Conservation (phyloP, 139 green algal species). For the Edaphochlamys debaryana region DNA sequence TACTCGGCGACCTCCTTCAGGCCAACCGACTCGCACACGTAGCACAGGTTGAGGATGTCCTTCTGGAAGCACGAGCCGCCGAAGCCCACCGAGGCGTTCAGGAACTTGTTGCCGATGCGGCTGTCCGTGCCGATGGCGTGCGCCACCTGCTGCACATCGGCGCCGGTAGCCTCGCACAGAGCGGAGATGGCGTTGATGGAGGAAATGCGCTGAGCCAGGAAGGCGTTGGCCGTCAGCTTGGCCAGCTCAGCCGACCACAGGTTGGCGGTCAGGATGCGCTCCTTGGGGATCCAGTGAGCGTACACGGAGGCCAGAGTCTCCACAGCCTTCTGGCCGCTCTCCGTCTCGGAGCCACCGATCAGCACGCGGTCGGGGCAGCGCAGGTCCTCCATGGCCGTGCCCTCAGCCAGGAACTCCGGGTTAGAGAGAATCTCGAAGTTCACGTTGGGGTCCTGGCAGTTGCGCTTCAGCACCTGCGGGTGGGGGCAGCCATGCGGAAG, state of each 20-base stretch:
- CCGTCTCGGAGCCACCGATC: conserved; percentile 90
- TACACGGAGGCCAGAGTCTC: conserved; percentile 89
- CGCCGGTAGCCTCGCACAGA: conserved; percentile 95
- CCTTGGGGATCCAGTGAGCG: conserved; percentile 93
- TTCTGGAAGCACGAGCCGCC: conserved; percentile 99
- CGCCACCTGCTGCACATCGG: conserved; percentile 93
- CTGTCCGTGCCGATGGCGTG: conserved; percentile 94
- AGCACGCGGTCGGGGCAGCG: conserved; percentile 80
- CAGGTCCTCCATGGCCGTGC: conserved; percentile 91
- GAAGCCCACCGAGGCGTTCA: conserved; percentile 98
- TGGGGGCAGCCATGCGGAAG: too few species aligned
- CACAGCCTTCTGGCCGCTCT: conserved; percentile 78
- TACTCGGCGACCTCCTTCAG: conserved; percentile 96
- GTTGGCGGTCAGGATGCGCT: conserved; percentile 95
- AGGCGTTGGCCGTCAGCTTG: conserved; percentile 98
- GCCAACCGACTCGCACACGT: conserved; percentile 96
- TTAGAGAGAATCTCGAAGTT: conserved; percentile 98
- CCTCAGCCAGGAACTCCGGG: conserved; percentile 93
- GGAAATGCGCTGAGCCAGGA: conserved; percentile 98
- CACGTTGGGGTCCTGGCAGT: conserved; percentile 77
- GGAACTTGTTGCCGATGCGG: conserved; percentile 97
- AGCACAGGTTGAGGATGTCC: conserved; percentile 98
- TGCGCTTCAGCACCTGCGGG: conserved; percentile 80
- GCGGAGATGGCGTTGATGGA: conserved; percentile 99
- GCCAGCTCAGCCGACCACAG: conserved; percentile 98